Percentiles rank a stretch among this genome's conserved stretches.
Evolutionary conservation across 768 basidiomycete species (phyloP).

Genomic region (Leucosporidium scottii): DNA sequence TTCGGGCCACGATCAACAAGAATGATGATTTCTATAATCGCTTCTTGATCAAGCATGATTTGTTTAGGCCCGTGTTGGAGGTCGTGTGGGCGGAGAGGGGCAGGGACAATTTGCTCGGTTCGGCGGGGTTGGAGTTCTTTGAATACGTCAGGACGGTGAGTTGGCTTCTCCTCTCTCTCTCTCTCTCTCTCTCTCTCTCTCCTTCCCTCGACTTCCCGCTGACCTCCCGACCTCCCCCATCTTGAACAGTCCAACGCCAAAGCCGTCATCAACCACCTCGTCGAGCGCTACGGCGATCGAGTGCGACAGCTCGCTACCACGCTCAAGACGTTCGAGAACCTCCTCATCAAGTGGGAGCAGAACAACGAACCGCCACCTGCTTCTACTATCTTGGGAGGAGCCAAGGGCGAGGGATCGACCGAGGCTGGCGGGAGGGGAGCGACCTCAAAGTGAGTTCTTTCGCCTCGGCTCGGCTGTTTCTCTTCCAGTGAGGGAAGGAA

Average conservation of each 20-base stretch:
- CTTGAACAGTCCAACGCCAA: conserved; percentile 71
- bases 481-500: background rate
- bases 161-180: background rate
- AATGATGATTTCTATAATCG: conserved; percentile 58
- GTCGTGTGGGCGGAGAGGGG: conserved; percentile 68
- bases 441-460: background rate
- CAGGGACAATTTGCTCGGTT: conserved; percentile 85
- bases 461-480: conserved; percentile 41
- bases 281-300: conserved; percentile 63
- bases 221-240: background rate
- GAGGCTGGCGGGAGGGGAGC: background rate
- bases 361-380: conserved; percentile 60
- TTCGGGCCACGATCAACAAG: conserved; percentile 73
- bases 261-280: conserved; percentile 71
- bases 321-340: conserved; percentile 60
- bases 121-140: conserved; percentile 92
- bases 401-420: conserved; percentile 42
- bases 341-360: conserved; percentile 81
- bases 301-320: conserved; percentile 54
- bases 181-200: background rate
- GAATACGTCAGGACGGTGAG: conserved; percentile 77
- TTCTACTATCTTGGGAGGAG: conserved; percentile 45
- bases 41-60: conserved; percentile 75
- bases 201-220: background rate
- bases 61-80: conserved; percentile 74